Base-by-base conservation (phyloP, 2,329 filamentous ascomycete genomes). In the Grosmannia penicillata region DNA sequence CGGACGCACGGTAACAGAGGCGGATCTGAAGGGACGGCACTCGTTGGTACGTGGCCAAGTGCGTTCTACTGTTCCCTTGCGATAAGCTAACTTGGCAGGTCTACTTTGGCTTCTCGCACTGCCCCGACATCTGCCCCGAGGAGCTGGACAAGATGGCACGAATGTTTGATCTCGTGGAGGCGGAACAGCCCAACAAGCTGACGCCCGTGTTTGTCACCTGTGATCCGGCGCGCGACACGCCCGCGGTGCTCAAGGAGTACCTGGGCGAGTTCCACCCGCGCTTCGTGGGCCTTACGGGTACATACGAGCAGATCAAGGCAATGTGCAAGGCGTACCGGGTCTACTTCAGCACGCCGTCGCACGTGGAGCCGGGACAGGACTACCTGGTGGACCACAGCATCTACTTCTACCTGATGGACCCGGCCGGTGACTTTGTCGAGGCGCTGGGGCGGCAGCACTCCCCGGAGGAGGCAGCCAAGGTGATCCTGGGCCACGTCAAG, bases 331-430 rank as follows among this genome's bases (percentile, higher is more conserved):
- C 80, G 48, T 98, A 96, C 59, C 72, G 91, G 17, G 91, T 98
- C 39, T 98, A 98, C 63, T 98, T 98, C 53, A 91, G 82, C 54
- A 98, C 91, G 34, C 91, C 91, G 25, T 68, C 75, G 50, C 72
- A 86, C 46, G 83, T 96, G 40, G 81, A 87, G 66, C 81, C 86
- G 1, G 91, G 89, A 1, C 82, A 95, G 66, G 91, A 98, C 59
- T 98, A 98, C 56, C 61, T 98, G 50, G 91, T 98, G 11, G 91
- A 98, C 58, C 91, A 98, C 64, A 95, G 86, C 59, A 98, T 98
- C 50, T 98, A 98, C 68, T 98, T 98, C 53, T 98, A 98, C 59
- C 63, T 98, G 49, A 98, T 98, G 91, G 91, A 96, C 57, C 91
- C 91, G 0, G 87, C 96, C 50, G 89, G 89, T 17, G 87, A 98